Conservation (phyloP, 192 early-diverging fungal genomes). For the Umbelopsis ramanniana region DNA sequence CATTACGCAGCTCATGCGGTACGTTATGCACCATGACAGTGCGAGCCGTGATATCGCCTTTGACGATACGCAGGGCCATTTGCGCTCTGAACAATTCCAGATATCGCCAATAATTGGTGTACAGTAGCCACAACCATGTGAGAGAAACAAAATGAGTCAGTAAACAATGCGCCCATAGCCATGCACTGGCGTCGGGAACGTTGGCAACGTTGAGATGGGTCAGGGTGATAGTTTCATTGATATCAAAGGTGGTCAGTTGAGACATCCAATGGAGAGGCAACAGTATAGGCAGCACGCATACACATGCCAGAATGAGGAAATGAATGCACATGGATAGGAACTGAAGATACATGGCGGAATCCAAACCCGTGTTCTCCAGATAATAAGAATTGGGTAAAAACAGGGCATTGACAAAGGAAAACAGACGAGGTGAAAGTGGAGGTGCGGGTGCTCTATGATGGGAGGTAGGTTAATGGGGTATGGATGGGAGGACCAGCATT, state of each 20-base stretch:
- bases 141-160: constrained; percentile 52
- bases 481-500: too few relatives aligned
- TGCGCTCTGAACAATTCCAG: constrained; percentile 53
- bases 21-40: constrained; percentile 36
- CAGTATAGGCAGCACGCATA: constrained; percentile 50
- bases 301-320: constrained; percentile 48
- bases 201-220: constrained; percentile 50
- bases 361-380: constrained; percentile 58
- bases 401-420: constrained; percentile 53
- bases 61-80: neutral
- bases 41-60: constrained; percentile 21
- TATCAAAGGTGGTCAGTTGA: constrained; percentile 10
- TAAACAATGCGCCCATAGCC: constrained; percentile 60
- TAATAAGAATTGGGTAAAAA: constrained; percentile 50
- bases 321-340: constrained; percentile 64
- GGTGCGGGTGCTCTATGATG: constrained; percentile 52
- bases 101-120: constrained; percentile 60
- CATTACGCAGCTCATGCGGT: constrained; percentile 31
- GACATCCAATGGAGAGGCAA: constrained; percentile 55
- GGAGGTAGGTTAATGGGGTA: neutral
- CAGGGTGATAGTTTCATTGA: constrained; percentile 32
- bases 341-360: constrained; percentile 65
- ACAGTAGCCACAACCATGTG: constrained; percentile 59
- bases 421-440: constrained; percentile 48
- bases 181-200: constrained; percentile 34